Conservation (phyloP, 345 rosid genomes). For the Aegle marmelos region DNA sequence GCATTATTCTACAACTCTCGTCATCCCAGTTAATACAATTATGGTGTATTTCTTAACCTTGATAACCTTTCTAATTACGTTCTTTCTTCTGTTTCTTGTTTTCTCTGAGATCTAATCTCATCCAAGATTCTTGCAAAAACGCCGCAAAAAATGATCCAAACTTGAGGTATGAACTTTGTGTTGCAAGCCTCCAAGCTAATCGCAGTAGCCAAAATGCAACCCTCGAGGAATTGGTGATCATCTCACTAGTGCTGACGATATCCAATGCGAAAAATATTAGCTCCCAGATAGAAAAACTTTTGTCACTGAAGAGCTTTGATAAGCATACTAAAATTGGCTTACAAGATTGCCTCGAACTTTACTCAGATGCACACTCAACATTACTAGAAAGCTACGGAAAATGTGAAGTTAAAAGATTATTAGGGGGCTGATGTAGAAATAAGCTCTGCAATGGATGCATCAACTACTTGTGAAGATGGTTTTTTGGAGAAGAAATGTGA, state of each 20-base stretch:
- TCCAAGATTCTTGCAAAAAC: slow-evolving; percentile 28
- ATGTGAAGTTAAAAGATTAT: slow-evolving; percentile 21
- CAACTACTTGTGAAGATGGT: slow-evolving; percentile 40
- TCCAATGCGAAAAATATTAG: slow-evolving; percentile 25
- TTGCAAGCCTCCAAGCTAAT: slow-evolving; percentile 21
- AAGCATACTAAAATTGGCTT: slow-evolving; percentile 13
- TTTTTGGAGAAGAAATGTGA: slow-evolving; percentile 26
- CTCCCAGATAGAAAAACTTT: slow-evolving; percentile 15
- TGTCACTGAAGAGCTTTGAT: slow-evolving; percentile 11
- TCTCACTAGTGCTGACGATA: slow-evolving; percentile 19
- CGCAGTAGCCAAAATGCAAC: slow-evolving; percentile 28
- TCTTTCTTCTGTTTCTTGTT: slow-evolving; percentile 6
- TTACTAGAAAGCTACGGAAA: slow-evolving; percentile 20
- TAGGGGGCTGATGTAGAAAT: slow-evolving; percentile 15
- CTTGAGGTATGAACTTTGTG: slow-evolving; percentile 27
- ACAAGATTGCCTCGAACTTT: slow-evolving; percentile 37
- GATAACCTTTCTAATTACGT: background rate
- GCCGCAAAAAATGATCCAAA: slow-evolving; percentile 29
- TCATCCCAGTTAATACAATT: too few relatives aligned
- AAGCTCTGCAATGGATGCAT: slow-evolving; percentile 42
- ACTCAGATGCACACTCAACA: slow-evolving; percentile 17
- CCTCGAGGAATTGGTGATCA: slow-evolving; percentile 12
- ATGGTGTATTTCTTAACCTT: background rate
- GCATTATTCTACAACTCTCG: too few relatives aligned
- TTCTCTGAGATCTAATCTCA: slow-evolving; percentile 9